A percentile compares a stretch with the other conserved stretches of the same genome.
These are phyloP conservation scores for Phragmites australis DNA, from an alignment of 176 grass and related monocot genomes.

Conservation along the genomic window DNA sequence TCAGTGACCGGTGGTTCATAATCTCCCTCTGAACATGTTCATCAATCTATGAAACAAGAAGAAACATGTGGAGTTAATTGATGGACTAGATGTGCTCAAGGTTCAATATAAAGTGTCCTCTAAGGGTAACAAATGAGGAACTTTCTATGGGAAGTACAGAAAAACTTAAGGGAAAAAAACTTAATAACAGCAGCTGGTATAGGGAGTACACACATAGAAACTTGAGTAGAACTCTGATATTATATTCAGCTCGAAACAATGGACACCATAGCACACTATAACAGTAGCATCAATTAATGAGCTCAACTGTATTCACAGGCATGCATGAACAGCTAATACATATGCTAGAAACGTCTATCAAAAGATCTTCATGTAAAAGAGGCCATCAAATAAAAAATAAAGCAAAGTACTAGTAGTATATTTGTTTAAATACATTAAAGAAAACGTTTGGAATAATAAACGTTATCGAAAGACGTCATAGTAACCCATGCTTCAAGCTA, in stretches of 20 bases:
- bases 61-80: neutral
- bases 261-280: slow-evolving; percentile 20
- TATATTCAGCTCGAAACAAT: neutral
- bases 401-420: neutral
- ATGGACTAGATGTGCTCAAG: neutral
- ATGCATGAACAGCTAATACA: slow-evolving; percentile 26
- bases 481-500: neutral
- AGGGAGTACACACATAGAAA: neutral
- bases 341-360: slow-evolving; percentile 19
- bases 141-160: neutral
- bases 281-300: slow-evolving; percentile 18
- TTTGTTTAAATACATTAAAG: neutral
- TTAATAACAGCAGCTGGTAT: neutral
- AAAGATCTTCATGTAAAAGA: slow-evolving; percentile 11
- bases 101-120: neutral
- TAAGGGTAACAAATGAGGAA: neutral
- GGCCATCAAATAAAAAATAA: neutral
- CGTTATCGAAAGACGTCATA: neutral
- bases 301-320: neutral
- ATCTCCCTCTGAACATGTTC: slow-evolving; percentile 99
- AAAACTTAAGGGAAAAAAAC: neutral
- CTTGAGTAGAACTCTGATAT: neutral
- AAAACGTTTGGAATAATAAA: neutral
- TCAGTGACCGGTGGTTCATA: slow-evolving; percentile 93
- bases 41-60: slow-evolving; percentile 66